These are phyloP conservation scores for Paramyrothecium sp. DNA, from an alignment of 2,329 filamentous ascomycete species.

Conservation along the genomic window DNA sequence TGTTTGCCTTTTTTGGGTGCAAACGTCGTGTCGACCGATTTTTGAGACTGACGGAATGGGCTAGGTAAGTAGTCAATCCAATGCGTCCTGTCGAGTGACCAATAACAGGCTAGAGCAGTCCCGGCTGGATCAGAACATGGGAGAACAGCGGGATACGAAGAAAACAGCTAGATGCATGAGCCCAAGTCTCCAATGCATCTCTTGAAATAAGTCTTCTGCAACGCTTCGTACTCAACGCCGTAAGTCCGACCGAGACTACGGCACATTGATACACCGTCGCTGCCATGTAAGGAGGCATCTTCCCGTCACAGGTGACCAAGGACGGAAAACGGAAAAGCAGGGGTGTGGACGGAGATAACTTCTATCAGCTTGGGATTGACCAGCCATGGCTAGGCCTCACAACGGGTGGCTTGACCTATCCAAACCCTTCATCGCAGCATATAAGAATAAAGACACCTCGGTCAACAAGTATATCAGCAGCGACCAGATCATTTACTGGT, in stretches of 20 bases:
- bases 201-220: no score
- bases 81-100: no score
- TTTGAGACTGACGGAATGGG: no score
- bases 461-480: slow-evolving; percentile 39
- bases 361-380: not conserved
- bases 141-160: no score
- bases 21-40: not conserved
- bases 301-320: not conserved
- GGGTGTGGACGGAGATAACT: slow-evolving; percentile 14
- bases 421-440: slow-evolving; percentile 51
- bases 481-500: slow-evolving; percentile 56
- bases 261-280: no score
- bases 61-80: no score
- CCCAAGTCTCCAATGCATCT: no score
- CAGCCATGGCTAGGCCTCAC: slow-evolving; percentile 25
- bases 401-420: slow-evolving; percentile 52
- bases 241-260: no score
- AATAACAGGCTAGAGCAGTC: no score
- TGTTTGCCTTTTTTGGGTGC: not conserved
- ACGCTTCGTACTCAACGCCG: no score
- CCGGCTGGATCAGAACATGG: no score
- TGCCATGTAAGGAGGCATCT: not conserved
- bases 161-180: no score
- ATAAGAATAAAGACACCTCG: slow-evolving; percentile 41
- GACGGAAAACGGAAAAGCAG: not conserved